A percentile compares a stretch with the other conserved stretches of the same genome.
Conservation (phyloP, 192 early-diverging fungal species). For the Paraglomus occultum region DNA sequence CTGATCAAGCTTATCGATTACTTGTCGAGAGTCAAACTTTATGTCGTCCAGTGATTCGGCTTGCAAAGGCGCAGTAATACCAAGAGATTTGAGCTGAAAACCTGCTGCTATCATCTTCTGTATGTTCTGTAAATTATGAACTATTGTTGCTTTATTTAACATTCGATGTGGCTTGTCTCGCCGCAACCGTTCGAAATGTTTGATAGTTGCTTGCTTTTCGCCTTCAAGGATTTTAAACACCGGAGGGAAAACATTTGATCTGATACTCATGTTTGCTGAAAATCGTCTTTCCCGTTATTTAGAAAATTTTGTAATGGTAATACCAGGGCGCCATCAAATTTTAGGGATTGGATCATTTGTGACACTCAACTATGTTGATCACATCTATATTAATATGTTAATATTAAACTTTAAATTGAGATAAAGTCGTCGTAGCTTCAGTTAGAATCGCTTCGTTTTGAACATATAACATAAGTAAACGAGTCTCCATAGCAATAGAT, state of each 20-base stretch:
- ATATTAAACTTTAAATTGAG: no score
- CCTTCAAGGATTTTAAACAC: background rate
- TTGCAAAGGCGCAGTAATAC: conserved; percentile 26
- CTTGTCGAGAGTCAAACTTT: background rate
- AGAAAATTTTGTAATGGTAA: no score
- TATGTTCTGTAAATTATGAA: conserved; percentile 38
- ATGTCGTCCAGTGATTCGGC: background rate
- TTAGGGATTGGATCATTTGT: no score
- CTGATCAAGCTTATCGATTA: background rate
- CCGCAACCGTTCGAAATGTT: conserved; percentile 30
- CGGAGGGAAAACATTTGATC: background rate
- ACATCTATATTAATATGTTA: no score
- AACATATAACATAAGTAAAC: no score
- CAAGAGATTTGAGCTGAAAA: conserved; percentile 30
- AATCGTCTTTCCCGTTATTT: no score
- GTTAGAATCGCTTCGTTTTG: no score
- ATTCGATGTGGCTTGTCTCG: conserved; percentile 30
- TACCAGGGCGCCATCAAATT: no score
- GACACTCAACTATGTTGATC: no score
- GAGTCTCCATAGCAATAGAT: no score
- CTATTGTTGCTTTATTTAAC: conserved; percentile 28
- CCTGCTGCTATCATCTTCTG: conserved; percentile 32
- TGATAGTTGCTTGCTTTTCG: conserved; percentile 6
- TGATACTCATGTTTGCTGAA: no score
- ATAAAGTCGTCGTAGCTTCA: no score